phyloP scores from a whole-genome alignment of 2,329 filamentous ascomycete species.

The Reticulascus tulasneorum region DNA sequence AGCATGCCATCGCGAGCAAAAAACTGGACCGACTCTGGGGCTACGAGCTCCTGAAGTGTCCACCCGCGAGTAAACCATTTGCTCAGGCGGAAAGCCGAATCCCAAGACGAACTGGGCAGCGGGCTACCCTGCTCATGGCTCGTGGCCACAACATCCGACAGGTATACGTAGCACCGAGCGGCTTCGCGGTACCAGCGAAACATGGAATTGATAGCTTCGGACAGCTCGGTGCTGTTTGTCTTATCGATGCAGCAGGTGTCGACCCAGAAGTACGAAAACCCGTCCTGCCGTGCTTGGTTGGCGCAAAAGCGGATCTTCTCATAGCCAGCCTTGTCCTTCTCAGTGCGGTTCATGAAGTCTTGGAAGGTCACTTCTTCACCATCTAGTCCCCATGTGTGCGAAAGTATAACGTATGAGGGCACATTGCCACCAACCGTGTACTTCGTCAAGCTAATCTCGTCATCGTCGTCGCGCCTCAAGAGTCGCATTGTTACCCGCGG shows the following conservation, averaged over 20 bases:
- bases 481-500: too few species aligned
- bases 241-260: conserved; percentile 16
- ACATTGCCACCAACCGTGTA: too few species aligned
- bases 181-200: conserved; percentile 12
- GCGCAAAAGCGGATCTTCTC: conserved; percentile 18
- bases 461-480: too few species aligned
- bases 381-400: conserved; percentile 31
- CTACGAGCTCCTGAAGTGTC: conserved; percentile 23
- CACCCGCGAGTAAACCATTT: conserved; percentile 20
- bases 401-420: conserved; percentile 29
- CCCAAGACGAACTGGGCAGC: too few species aligned
- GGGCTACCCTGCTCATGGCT: too few species aligned
- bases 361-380: conserved; percentile 24
- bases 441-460: too few species aligned
- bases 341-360: conserved; percentile 12
- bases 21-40: conserved; percentile 16
- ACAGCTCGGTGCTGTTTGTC: conserved; percentile 8
- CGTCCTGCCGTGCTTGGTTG: too few species aligned
- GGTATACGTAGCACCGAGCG: conserved; percentile 9
- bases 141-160: conserved; percentile 5
- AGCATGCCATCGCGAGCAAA: conserved; percentile 13
- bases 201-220: conserved; percentile 14
- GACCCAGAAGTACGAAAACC: conserved; percentile 10
- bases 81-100: conserved; percentile 8
- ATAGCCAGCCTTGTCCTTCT: conserved; percentile 13